phyloP scores from a whole-genome alignment of 2,329 filamentous ascomycete genomes.

The Apiospora hydei region DNA sequence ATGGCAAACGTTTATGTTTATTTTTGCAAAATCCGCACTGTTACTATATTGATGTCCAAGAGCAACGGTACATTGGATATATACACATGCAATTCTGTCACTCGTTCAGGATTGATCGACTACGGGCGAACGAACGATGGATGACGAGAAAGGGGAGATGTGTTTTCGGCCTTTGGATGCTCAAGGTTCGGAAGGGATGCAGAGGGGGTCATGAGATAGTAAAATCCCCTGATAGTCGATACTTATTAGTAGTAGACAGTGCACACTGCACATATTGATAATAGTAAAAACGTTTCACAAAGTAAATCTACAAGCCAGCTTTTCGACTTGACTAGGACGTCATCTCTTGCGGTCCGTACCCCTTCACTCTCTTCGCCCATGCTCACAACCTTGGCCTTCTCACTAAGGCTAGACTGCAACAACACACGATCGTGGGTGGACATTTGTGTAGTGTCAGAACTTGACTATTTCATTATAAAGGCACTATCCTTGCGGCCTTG shows the following conservation, averaged over 20 bases:
- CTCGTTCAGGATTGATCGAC: background rate
- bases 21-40: too few species aligned
- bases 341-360: background rate
- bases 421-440: background rate
- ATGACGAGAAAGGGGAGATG: background rate
- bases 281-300: conserved; percentile 6
- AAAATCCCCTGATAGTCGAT: background rate
- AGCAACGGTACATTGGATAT: background rate
- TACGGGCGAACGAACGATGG: background rate
- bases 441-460: background rate
- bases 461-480: background rate
- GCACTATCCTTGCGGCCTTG: background rate
- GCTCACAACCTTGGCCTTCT: too few species aligned
- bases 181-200: background rate
- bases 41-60: too few species aligned
- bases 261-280: conserved; percentile 17
- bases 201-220: background rate
- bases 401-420: too few species aligned
- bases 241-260: conserved; percentile 9
- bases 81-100: conserved; percentile 4
- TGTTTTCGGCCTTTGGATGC: background rate
- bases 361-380: background rate
- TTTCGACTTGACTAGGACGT: background rate
- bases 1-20: background rate
- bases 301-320: background rate